A percentile compares a stretch with the other conserved stretches of the same genome.
phyloP scores from a whole-genome alignment of 768 basidiomycete species.

The Phanerochaete carnosa region DNA sequence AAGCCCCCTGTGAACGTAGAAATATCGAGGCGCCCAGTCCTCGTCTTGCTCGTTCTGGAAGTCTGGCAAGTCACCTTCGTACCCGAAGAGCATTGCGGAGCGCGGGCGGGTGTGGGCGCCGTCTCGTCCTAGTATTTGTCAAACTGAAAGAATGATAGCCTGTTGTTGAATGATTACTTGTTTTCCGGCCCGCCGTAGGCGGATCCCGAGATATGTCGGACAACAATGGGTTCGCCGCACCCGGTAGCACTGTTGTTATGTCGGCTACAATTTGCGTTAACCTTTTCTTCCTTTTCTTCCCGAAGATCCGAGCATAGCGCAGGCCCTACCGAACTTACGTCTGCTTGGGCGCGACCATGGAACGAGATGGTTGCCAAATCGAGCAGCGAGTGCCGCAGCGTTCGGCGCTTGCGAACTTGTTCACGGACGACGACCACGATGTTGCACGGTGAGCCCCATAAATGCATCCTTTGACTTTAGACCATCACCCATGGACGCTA shows the following conservation, averaged over 20 bases:
- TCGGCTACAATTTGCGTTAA: background rate
- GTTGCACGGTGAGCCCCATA: slow-evolving; percentile 1
- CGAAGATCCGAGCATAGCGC: background rate
- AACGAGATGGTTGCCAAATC: background rate
- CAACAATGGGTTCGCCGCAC: too few relatives aligned
- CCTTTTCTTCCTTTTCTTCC: background rate
- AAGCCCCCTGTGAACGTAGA: too few relatives aligned
- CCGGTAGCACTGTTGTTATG: background rate
- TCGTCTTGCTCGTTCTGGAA: too few relatives aligned
- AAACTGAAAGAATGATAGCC: too few relatives aligned
- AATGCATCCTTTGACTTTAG: background rate
- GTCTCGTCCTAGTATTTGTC: too few relatives aligned
- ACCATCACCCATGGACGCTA: background rate
- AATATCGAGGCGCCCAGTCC: too few relatives aligned
- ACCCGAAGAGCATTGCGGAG: too few relatives aligned
- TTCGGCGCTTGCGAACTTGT: background rate
- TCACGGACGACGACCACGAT: slow-evolving; percentile 5
- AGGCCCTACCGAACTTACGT: background rate
- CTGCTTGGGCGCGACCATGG: background rate
- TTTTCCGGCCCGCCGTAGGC: too few relatives aligned
- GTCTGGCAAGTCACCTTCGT: too few relatives aligned
- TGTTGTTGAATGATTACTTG: too few relatives aligned
- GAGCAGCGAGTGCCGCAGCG: background rate
- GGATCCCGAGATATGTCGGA: too few relatives aligned
- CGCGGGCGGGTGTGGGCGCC: too few relatives aligned